These are phyloP conservation scores for Leccinum disarticulatum DNA, from an alignment of 768 basidiomycete genomes.

Conservation along the genomic window DNA sequence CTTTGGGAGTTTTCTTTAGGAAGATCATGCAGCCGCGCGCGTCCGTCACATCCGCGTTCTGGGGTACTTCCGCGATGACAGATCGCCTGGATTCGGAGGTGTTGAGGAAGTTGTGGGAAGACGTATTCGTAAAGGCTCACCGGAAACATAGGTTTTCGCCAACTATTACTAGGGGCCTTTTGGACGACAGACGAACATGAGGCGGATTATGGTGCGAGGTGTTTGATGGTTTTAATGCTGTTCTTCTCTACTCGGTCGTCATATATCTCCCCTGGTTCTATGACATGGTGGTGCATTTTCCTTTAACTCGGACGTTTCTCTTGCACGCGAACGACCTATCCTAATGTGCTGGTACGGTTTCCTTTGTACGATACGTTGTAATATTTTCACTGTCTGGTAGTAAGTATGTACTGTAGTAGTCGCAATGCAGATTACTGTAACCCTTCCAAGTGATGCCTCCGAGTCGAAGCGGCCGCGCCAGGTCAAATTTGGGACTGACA, in stretches of 20 bases:
- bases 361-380: not conserved
- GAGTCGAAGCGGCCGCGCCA: too few species aligned
- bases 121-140: constrained; percentile 20
- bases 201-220: not conserved
- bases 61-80: constrained; percentile 11
- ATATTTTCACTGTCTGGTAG: not conserved
- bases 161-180: not conserved
- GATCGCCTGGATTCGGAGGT: constrained; percentile 16
- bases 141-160: not conserved
- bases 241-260: not conserved
- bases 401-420: not conserved
- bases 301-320: not conserved
- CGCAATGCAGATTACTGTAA: not conserved
- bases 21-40: constrained; percentile 9
- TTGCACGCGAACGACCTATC: not conserved
- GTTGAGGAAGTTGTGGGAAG: constrained; percentile 16
- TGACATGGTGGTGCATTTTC: not conserved
- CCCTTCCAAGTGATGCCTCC: not conserved
- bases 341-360: not conserved
- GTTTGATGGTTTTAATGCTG: not conserved
- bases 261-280: not conserved
- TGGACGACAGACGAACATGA: not conserved
- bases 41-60: constrained; percentile 4
- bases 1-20: constrained; percentile 19
- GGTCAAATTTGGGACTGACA: too few species aligned